Conservation (phyloP, 441 rosid species). For the Gossypium gossypioides region DNA sequence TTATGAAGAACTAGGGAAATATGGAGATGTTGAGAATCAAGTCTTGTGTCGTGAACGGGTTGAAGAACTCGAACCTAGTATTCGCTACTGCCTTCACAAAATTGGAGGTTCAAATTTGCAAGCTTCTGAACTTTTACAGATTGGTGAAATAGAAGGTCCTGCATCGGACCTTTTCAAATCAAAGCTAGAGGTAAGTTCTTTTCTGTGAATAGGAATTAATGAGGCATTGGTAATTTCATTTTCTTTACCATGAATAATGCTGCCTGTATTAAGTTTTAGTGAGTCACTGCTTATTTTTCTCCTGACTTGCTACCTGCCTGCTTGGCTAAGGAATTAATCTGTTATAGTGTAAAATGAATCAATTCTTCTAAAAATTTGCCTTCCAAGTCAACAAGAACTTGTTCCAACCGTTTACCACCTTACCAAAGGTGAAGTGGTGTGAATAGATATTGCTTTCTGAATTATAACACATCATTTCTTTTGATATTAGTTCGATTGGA, state of each 20-base stretch:
- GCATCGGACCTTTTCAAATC: constrained; percentile 84
- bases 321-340: background rate
- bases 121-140: constrained; percentile 74
- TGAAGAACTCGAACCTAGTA: constrained; percentile 96
- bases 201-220: background rate
- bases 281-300: background rate
- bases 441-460: background rate
- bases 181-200: constrained; percentile 56
- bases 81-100: constrained; percentile 86
- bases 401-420: background rate
- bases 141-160: constrained; percentile 94
- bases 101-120: constrained; percentile 82
- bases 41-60: constrained; percentile 87
- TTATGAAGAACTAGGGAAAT: constrained; percentile 94
- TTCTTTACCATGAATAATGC: background rate
- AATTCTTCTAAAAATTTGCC: background rate
- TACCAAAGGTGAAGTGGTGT: background rate
- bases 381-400: background rate
- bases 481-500: background rate
- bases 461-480: background rate
- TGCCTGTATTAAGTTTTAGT: background rate
- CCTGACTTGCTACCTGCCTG: background rate
- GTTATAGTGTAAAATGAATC: background rate
- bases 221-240: background rate
- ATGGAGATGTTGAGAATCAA: constrained; percentile 95